These are phyloP conservation scores for Apodospora peruviana DNA, from an alignment of 495 filamentous ascomycete species.

Conservation along the genomic window DNA sequence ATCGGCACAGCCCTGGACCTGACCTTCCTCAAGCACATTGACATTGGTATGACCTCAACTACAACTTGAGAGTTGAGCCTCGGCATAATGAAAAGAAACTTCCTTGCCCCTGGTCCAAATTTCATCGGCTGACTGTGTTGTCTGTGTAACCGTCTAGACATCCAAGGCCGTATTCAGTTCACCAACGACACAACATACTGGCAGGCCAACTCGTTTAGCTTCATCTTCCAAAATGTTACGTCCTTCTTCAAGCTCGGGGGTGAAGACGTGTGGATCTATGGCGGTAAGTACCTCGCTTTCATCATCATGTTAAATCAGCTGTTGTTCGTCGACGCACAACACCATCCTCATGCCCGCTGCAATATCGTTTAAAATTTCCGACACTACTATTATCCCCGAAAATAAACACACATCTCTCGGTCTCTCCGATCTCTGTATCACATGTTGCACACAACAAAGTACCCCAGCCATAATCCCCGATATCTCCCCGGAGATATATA, in stretches of 20 bases:
- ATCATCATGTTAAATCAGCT: too few species aligned
- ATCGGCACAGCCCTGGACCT: constrained; percentile 62
- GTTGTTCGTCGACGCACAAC: too few species aligned
- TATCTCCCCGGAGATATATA: too few species aligned
- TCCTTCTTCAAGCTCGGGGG: constrained; percentile 68
- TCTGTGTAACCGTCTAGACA: constrained; percentile 9
- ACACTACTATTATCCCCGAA: too few species aligned
- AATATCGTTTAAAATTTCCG: too few species aligned
- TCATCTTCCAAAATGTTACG: constrained; percentile 59
- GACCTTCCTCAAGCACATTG: constrained; percentile 58
- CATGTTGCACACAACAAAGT: too few species aligned
- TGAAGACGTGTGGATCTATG: constrained; percentile 61
- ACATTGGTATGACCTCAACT: constrained; percentile 36
- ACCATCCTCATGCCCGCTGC: too few species aligned
- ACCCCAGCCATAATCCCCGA: too few species aligned
- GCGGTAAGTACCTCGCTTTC: constrained; percentile 14
- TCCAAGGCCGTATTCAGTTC: constrained; percentile 35
- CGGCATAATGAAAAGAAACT: too few species aligned
- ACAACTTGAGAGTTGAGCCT: neutral
- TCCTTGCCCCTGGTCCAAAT: too few species aligned
- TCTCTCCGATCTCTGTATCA: too few species aligned
- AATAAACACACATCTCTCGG: too few species aligned
- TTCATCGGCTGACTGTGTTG: neutral
- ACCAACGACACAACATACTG: constrained; percentile 63
- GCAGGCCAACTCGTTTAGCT: constrained; percentile 55